These are phyloP conservation scores for Letharia lupina DNA, from an alignment of 495 filamentous ascomycete genomes.

Conservation along the genomic window DNA sequence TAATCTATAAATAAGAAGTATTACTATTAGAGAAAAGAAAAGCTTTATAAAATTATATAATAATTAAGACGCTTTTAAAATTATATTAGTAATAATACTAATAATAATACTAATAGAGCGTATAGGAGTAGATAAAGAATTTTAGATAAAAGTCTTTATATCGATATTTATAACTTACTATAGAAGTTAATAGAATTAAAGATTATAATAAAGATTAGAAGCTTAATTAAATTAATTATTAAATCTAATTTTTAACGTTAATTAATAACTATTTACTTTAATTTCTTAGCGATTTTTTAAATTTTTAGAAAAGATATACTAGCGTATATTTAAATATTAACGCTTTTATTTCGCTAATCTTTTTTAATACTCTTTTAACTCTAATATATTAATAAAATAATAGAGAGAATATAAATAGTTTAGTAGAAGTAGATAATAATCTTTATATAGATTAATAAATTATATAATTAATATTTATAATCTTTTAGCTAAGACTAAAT, in stretches of 20 bases:
- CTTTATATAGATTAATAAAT: neutral
- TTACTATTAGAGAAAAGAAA: too few species aligned
- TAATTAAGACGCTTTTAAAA: too few species aligned
- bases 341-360: neutral
- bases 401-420: neutral
- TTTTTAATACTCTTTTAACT: neutral
- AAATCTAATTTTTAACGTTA: neutral
- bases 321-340: neutral
- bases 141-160: too few species aligned
- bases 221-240: too few species aligned
- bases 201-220: too few species aligned
- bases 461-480: neutral
- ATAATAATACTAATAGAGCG: too few species aligned
- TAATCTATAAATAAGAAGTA: too few species aligned
- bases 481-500: neutral
- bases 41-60: too few species aligned
- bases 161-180: too few species aligned
- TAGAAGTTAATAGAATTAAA: too few species aligned
- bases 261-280: neutral
- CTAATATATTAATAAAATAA: neutral
- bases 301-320: neutral
- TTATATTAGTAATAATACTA: too few species aligned
- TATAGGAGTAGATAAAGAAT: too few species aligned
- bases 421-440: neutral
- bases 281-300: neutral